phyloP scores from a whole-genome alignment of 495 filamentous ascomycete genomes.

The Bathelium albidoporum region DNA sequence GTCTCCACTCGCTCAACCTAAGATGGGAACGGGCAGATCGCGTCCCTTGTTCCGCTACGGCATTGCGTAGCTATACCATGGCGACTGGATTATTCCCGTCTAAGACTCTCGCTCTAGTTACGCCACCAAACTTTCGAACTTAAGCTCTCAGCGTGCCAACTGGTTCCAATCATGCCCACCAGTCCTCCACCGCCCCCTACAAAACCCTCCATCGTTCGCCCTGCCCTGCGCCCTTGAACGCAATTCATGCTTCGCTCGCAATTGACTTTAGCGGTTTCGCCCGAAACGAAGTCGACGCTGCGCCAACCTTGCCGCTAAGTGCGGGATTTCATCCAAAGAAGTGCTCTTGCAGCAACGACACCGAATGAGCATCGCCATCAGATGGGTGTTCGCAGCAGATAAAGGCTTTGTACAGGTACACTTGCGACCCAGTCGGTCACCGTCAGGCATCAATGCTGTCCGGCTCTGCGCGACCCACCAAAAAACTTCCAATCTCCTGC shows the following conservation, averaged over 20 bases:
- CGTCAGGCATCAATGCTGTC: constrained; percentile 1
- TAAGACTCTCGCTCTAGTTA: too few species aligned
- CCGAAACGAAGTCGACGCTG: neutral
- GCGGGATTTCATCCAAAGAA: neutral
- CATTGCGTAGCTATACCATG: neutral
- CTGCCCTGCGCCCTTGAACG: neutral
- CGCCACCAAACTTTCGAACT: neutral
- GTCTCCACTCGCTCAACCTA: neutral
- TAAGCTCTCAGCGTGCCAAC: neutral
- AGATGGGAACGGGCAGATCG: neutral
- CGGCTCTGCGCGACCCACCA: neutral
- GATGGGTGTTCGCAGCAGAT: neutral
- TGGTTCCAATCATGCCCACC: neutral
- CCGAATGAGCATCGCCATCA: neutral
- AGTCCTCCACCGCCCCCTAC: neutral
- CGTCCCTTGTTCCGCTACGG: neutral
- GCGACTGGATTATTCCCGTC: too few species aligned
- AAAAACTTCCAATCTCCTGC: neutral
- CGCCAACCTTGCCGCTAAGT: neutral
- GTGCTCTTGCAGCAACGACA: neutral
- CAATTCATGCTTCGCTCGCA: neutral
- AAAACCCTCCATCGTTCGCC: neutral
- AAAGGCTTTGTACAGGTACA: neutral
- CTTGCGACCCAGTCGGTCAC: neutral
- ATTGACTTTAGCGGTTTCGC: too few species aligned